Evolutionary conservation across 176 grass and related monocot species (phyloP).

Genomic region (Ananas comosus): DNA sequence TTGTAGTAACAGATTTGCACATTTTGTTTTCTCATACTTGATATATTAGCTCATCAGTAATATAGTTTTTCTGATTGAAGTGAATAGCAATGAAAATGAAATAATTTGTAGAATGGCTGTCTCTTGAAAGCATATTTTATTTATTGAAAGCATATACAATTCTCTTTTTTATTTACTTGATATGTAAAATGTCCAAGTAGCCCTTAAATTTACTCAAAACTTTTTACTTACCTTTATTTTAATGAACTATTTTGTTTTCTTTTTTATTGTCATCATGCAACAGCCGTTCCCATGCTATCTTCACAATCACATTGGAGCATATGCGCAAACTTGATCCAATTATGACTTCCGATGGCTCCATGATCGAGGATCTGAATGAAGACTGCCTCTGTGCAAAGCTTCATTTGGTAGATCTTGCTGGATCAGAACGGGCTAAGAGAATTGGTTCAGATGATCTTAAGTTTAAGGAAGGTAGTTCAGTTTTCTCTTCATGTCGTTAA

Average conservation of each 20-base stretch:
- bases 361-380: slow-evolving; percentile 71
- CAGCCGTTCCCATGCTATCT: slow-evolving; percentile 99
- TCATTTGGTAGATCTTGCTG: slow-evolving; percentile 92
- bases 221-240: slow-evolving; percentile 2
- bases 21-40: not conserved
- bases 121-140: too few species aligned
- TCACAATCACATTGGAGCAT: slow-evolving; percentile 99
- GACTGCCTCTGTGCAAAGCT: slow-evolving; percentile 95
- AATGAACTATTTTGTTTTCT: slow-evolving; percentile 30
- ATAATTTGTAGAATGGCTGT: too few species aligned
- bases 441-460: slow-evolving; percentile 90
- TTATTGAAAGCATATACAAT: too few species aligned
- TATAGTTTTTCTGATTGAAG: not conserved
- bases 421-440: slow-evolving; percentile 89
- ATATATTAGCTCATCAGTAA: not conserved
- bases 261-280: slow-evolving; percentile 44
- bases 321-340: slow-evolving; percentile 79
- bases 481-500: slow-evolving; percentile 12
- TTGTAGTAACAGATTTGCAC: not conserved
- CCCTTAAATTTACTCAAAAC: slow-evolving; percentile 2
- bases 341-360: slow-evolving; percentile 53
- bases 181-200: too few species aligned
- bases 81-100: not conserved
- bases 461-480: slow-evolving; percentile 87
- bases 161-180: too few species aligned